Percentiles rank a stretch among this genome's conserved stretches.
Conservation (phyloP, 345 rosid species). For the Citrus reticulata region DNA sequence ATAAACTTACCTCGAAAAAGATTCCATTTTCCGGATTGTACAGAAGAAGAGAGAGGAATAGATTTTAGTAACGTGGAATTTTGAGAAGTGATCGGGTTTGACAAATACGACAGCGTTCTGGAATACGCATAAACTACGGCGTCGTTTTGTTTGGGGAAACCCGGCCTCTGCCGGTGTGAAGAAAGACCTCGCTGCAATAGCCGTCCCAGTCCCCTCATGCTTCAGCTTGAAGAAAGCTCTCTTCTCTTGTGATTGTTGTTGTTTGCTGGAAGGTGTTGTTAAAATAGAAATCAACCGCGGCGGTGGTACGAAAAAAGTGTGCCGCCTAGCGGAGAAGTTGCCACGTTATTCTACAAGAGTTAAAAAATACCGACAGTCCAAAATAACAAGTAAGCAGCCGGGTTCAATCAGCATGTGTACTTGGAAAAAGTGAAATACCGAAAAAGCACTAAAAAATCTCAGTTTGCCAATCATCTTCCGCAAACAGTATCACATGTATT, state of each 20-base stretch:
- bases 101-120: conserved; percentile 16
- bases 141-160: conserved; percentile 16
- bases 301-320: not conserved
- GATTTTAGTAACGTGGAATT: conserved; percentile 5
- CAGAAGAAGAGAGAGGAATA: conserved; percentile 18
- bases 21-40: conserved; percentile 24
- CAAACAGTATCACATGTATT: too few species aligned
- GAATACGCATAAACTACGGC: conserved; percentile 29
- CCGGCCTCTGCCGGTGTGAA: conserved; percentile 10
- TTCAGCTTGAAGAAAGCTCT: not conserved
- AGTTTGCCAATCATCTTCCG: too few species aligned
- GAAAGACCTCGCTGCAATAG: conserved; percentile 24
- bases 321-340: not conserved
- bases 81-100: not conserved
- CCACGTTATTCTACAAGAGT: not conserved
- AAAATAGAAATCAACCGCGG: not conserved
- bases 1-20: conserved; percentile 35
- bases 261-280: not conserved
- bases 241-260: not conserved
- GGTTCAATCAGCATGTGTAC: not conserved
- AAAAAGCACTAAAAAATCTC: too few species aligned
- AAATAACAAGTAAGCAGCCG: not conserved
- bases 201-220: conserved; percentile 23
- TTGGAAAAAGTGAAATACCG: too few species aligned
- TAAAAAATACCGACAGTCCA: too few species aligned